Evolutionary conservation across 768 basidiomycete genomes (phyloP).

Genomic region (Panaeolus cyanescens): DNA sequence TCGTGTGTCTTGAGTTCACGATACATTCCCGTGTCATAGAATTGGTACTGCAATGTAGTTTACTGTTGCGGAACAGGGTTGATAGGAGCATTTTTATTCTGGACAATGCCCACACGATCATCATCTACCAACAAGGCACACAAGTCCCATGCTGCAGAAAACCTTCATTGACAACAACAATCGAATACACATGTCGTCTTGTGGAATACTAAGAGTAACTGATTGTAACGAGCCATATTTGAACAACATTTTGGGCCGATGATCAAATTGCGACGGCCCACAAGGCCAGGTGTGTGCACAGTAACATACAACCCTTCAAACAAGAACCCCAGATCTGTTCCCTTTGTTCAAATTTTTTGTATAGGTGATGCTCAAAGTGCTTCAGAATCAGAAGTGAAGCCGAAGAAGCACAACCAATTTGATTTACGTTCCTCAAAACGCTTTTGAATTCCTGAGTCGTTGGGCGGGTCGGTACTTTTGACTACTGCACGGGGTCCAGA

Average conservation of each 20-base stretch:
- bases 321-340: not conserved
- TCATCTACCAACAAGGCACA: not conserved
- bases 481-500: not conserved
- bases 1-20: not conserved
- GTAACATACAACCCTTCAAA: not conserved
- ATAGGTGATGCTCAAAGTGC: not conserved
- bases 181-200: not conserved
- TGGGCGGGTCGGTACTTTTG: not conserved
- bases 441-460: not conserved
- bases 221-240: conserved; percentile 1
- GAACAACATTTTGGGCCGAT: not conserved
- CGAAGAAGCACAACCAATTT: not conserved
- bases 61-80: not conserved
- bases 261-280: not conserved
- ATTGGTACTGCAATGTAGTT: not conserved
- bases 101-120: not conserved
- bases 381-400: not conserved
- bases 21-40: not conserved
- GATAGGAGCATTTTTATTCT: not conserved
- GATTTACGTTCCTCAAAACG: not conserved
- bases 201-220: not conserved
- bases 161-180: conserved; percentile 3
- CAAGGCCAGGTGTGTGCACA: not conserved
- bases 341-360: not conserved
- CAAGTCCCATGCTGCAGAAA: not conserved